Evolutionary conservation across 768 basidiomycete species (phyloP), one percentile per base, ranked within the genome.

Genomic region (Mycena indigotica): DNA sequence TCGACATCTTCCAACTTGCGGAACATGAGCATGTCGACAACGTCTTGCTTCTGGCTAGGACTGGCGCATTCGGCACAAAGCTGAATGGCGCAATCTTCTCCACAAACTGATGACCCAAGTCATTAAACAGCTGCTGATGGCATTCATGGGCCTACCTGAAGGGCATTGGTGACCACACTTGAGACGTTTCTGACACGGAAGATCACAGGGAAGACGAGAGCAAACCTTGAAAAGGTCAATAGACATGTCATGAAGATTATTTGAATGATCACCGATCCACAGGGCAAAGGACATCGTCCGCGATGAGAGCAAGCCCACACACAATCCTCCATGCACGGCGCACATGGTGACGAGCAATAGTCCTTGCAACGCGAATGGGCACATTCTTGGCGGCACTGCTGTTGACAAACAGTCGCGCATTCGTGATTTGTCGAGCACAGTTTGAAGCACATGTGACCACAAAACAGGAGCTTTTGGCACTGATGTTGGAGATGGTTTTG

Each of bases 111-210:
- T 16, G 15, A 17, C 24, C 29, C 57, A 28, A 52, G 57, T 45
- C 23, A 52, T 57, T 28, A 15, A 23, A 30, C 17, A 50, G 3
- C 3, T 21, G 1, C 29, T 48, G 51, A 23, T 44, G 21, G 23
- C 5, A 24, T 21, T 23, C 40, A 4, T 5, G 39, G 13, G 66
- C 75, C 50, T 65, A 88, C 88, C 80, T 30, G 87, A 89, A 16
- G 86, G 84, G 60, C 89, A 90, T 30, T 62, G 73, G 66, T 89
- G 87, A 10, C 86, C 85, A 66, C 88, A 90, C 5, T 38, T 2
- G 12, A 90, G 74, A 0, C 52, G n/a, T 13, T 73, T 73, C 15
- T 69, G 61, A 55, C 88, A 90, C 0, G 76, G 78, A 45, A 68
- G 53, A 57, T 89, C 83, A 60, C 88, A 89, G 2, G 88, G 88